Evolutionary conservation across 2,329 filamentous ascomycete species (phyloP).

Genomic region (Cercospora nicotianae): DNA sequence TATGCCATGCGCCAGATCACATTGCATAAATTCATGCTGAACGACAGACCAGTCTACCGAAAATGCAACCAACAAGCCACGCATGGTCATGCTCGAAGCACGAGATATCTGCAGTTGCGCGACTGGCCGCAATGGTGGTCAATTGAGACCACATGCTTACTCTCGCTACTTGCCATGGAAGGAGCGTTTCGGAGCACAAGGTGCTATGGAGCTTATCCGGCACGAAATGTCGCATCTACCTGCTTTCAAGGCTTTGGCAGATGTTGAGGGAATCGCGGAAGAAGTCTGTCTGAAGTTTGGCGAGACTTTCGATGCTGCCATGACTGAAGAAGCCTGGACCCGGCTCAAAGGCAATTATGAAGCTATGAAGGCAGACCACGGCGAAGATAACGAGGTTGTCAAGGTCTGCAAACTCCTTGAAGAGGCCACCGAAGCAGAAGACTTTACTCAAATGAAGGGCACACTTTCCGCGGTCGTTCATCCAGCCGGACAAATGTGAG

Average conservation of each 20-base stretch:
- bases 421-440: slow-evolving; percentile 32
- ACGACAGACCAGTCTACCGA: slow-evolving; percentile 17
- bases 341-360: slow-evolving; percentile 35
- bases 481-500: slow-evolving; percentile 33
- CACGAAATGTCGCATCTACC: slow-evolving; percentile 33
- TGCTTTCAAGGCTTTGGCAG: slow-evolving; percentile 26
- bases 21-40: background rate
- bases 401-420: slow-evolving; percentile 28
- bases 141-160: slow-evolving; percentile 34
- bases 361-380: slow-evolving; percentile 34
- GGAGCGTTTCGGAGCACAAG: slow-evolving; percentile 33
- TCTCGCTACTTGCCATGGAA: slow-evolving; percentile 38
- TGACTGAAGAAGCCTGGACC: slow-evolving; percentile 37
- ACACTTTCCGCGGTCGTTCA: slow-evolving; percentile 35
- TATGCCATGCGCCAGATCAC: background rate
- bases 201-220: slow-evolving; percentile 36
- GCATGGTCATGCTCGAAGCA: slow-evolving; percentile 26
- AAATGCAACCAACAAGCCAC: slow-evolving; percentile 16
- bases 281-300: slow-evolving; percentile 36
- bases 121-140: slow-evolving; percentile 29
- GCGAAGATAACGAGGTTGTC: slow-evolving; percentile 35
- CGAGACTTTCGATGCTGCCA: slow-evolving; percentile 39
- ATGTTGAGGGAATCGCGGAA: slow-evolving; percentile 31
- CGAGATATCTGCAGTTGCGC: slow-evolving; percentile 26
- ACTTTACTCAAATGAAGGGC: slow-evolving; percentile 39